Evolutionary conservation across 306 rosid genomes (phyloP).

Genomic region (Hippophae rhamnoides): DNA sequence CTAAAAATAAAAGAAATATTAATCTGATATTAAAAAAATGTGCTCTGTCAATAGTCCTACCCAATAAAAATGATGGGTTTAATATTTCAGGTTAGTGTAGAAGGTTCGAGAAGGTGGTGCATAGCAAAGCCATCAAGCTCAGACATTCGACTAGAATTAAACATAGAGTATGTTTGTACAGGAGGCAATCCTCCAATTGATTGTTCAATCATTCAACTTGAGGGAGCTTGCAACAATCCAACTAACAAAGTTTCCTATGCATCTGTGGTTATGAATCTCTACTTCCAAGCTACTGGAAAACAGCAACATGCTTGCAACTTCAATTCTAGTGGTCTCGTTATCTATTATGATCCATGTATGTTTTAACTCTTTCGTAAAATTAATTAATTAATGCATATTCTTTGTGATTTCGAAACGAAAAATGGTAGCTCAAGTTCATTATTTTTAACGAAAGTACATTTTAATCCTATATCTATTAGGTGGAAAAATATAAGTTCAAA

Average conservation of each 20-base stretch:
- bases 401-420: no score
- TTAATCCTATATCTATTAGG: no score
- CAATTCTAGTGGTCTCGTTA: slow-evolving; percentile 1
- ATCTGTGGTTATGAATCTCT: slow-evolving; percentile 5
- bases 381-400: no score
- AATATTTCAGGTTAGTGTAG: no score
- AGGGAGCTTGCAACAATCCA: slow-evolving; percentile 1
- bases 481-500: no score
- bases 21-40: no score
- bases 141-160: background rate
- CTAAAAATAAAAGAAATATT: no score
- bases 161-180: background rate
- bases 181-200: background rate
- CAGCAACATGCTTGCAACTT: background rate
- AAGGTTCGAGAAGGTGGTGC: background rate
- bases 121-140: slow-evolving; percentile 5
- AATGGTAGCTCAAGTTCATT: no score
- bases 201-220: background rate
- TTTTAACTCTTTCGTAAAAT: background rate
- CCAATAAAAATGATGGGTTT: no score
- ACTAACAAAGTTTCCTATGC: slow-evolving; percentile 1
- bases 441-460: no score
- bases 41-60: no score
- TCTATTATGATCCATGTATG: background rate
- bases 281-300: slow-evolving; percentile 1